Evolutionary conservation across 225 moss, liverwort and hornwort species (phyloP), one percentile per base, ranked within the genome.

Genomic region (Climacium dendroides): DNA sequence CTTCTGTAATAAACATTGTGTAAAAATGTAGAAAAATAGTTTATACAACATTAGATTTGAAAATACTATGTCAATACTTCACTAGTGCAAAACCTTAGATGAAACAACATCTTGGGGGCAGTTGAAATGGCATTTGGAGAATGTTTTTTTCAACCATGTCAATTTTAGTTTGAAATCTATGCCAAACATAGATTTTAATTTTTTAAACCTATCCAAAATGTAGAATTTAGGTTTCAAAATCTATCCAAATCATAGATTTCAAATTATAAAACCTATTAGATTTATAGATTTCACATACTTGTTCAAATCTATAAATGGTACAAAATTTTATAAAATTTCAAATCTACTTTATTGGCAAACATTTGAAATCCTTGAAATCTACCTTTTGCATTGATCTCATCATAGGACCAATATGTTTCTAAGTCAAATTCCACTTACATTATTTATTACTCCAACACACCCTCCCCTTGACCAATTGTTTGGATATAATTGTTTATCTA

Each of bases 101-200:
- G 63, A 63, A 63, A 63, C 16, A 32, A 62, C 62, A 30, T 2
- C 32, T 9, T 32, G 5, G 0, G 30, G 3, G 19, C 0, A 1
- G 3, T 64, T 10, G 64, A 64, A 64, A 64, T 3, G 1, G 34
- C 10, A 35, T 35, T 35, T 35, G 35, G 10, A 64, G 2, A 18
- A 35, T 65, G 3, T 34, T 35, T 6, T 65, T 64, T 35, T 64
- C 35, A 35, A 65, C 35, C 19, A 65, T 8, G 1, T 35, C 35
- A 19, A 19, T 35, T 63, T 63, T 30, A 32, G 17, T 32, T 32
- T 32, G 9, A 63, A 32, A 32, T 63, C 17, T 64, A 34, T 18
- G 2, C 3, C 3, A 18, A 34, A 3, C 0, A 10, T 16, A 64
- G 19, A 34, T 18, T 34, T 15, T 64, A 5, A 5, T 1, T 64